These are phyloP conservation scores for Backusella psychrophila DNA, from an alignment of 192 early-diverging fungal genomes.

Conservation along the genomic window DNA sequence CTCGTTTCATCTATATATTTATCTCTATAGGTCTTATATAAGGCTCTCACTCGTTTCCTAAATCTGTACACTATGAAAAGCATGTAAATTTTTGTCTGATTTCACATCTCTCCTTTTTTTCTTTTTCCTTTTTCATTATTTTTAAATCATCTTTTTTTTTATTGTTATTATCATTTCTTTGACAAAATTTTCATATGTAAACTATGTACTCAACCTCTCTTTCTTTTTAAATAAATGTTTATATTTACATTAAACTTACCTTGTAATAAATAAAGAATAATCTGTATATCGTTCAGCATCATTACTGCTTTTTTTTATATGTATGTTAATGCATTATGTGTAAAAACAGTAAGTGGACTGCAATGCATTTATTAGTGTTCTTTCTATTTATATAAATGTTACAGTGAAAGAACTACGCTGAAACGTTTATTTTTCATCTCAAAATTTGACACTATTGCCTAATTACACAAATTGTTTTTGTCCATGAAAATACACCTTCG, in stretches of 20 bases:
- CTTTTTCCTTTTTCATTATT: not conserved
- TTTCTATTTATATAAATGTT: not conserved
- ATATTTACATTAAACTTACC: not conserved
- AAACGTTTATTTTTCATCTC: not conserved
- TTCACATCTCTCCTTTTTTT: not conserved
- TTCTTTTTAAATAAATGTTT: not conserved
- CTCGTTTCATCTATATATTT: not conserved
- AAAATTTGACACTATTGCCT: not conserved
- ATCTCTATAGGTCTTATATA: not conserved
- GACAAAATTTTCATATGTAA: not conserved
- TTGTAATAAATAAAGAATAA: not conserved
- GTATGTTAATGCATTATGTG: not conserved
- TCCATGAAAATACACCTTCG: not conserved
- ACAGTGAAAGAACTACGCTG: not conserved
- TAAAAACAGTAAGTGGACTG: not conserved
- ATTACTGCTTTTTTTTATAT: not conserved
- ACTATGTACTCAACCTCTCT: not conserved
- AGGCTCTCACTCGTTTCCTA: not conserved
- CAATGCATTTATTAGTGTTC: not conserved
- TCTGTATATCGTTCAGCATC: not conserved
- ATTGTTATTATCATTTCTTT: not conserved
- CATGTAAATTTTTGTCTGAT: conserved; percentile 3
- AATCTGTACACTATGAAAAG: not conserved
- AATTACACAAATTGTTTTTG: not conserved
- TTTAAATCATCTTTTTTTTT: not conserved